phyloP scores from a whole-genome alignment of 768 basidiomycete species.

The Tricholoma hemisulphureum region DNA sequence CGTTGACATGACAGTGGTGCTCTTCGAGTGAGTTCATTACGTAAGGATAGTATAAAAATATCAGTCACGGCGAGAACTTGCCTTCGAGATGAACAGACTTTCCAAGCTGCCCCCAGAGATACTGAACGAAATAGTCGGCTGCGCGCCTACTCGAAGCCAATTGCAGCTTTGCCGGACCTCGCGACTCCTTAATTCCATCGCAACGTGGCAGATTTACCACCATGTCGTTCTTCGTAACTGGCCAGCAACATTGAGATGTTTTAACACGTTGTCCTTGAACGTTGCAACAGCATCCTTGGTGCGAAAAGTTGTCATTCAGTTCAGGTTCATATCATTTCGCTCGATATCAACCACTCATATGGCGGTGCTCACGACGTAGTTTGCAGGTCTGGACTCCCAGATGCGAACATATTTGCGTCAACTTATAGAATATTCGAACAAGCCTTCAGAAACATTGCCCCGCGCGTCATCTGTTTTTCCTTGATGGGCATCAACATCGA shows the following conservation, averaged over 20 bases:
- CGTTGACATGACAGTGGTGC: slow-evolving; percentile 33
- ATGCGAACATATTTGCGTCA: background rate
- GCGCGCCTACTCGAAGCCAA: background rate
- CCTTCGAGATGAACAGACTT: background rate
- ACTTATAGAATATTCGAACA: background rate
- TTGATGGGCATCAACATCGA: background rate
- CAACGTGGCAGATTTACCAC: background rate
- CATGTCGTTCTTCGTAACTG: background rate
- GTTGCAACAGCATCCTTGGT: background rate
- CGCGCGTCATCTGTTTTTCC: background rate
- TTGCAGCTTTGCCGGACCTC: background rate
- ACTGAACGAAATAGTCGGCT: background rate
- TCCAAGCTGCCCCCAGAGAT: background rate
- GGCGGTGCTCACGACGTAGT: background rate
- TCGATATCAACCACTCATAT: background rate
- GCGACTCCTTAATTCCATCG: background rate
- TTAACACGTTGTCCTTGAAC: background rate
- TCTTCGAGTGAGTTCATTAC: too few species aligned
- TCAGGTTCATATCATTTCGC: background rate
- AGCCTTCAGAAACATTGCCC: background rate
- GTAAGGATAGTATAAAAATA: too few species aligned
- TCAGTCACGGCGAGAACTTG: too few species aligned
- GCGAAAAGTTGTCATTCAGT: background rate
- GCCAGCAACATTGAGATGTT: background rate
- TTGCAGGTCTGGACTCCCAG: background rate